Evolutionary conservation across 192 early-diverging fungal genomes (phyloP), one percentile per base, ranked within the genome.

Genomic region (Linnemannia schmuckeri): DNA sequence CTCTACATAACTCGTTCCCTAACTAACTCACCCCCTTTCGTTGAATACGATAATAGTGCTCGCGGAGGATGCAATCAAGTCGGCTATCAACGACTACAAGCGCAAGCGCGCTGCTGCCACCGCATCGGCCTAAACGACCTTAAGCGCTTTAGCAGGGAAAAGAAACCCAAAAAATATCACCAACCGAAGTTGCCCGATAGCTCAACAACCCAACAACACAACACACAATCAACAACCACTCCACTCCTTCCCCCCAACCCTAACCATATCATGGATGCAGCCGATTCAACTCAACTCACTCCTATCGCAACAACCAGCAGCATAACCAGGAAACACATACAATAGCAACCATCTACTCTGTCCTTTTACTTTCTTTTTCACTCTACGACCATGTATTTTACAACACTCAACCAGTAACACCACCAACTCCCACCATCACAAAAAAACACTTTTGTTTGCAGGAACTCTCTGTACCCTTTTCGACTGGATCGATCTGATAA

Each of bases 61-160:
- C 44, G 98, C 98, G 47, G 98, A 99, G 88, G 98, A 99, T 88
- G 98, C 98, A 70, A 99, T 99, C 91, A 98, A 98, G 91, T 96
- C 95, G 35, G 98, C 98, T n/a, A 96, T 99, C 76, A 97, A 96
- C 85, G 97, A 99, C 90, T 99, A 96, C 90, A 91, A 97, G 85
- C 93, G 90, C 68, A 99, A 99, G 91, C 93, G 96, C 75, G 83
- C 87, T 54, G 87, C 81, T 72, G 87, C 81, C 46, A 41, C 47
- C 12, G 73, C 72, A 37, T 70, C 75, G 22, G 84, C 75, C 4
- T 80, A 81, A 80, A 49, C 27, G 38, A 12, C 24, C 55, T 9
- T 27, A 4, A 52, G 24, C n/a, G 22, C n/a, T 27, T 57, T 57
- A 57, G 55, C 61, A 33, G 61, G 61, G 33, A 66, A 66, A 27